Conservation (phyloP, 1,139 yeast species). For the Geotrichum candidum region DNA sequence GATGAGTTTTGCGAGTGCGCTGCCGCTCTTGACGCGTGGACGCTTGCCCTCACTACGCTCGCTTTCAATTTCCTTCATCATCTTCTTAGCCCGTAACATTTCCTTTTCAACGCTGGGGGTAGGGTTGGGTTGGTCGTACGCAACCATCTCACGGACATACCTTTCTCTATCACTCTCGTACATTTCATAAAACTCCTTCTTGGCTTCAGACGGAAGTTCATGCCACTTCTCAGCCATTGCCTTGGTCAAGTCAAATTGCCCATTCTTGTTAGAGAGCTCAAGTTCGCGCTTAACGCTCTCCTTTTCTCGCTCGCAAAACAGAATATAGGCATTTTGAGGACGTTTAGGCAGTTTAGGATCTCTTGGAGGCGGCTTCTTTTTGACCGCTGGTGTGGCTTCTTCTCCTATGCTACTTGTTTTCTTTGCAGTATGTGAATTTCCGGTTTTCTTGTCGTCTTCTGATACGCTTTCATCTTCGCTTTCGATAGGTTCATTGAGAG, state of each 20-base stretch:
- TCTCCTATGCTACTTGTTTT: conserved; percentile 10
- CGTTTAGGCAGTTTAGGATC: conserved; percentile 84
- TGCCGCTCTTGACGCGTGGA: background rate
- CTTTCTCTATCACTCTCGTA: conserved; percentile 77
- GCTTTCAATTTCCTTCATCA: conserved; percentile 24
- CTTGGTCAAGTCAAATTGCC: conserved; percentile 58
- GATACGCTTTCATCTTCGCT: conserved; percentile 12
- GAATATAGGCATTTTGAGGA: conserved; percentile 83
- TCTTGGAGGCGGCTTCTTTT: conserved; percentile 37
- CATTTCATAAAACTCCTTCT: conserved; percentile 67
- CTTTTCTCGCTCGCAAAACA: conserved; percentile 82
- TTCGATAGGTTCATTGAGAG: conserved; percentile 15
- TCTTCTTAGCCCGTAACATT: conserved; percentile 26
- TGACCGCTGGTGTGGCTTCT: conserved; percentile 9
- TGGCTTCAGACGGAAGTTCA: conserved; percentile 57
- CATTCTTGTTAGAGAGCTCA: conserved; percentile 44
- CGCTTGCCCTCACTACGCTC: background rate
- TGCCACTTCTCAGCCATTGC: conserved; percentile 88
- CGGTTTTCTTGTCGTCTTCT: conserved; percentile 11
- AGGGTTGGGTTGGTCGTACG: conserved; percentile 42
- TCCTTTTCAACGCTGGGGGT: conserved; percentile 25
- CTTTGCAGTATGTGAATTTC: conserved; percentile 9
- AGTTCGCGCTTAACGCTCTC: conserved; percentile 59
- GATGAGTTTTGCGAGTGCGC: background rate
- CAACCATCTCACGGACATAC: conserved; percentile 67